phyloP scores from a whole-genome alignment of 768 basidiomycete species.

The Heimioporus sp. region DNA sequence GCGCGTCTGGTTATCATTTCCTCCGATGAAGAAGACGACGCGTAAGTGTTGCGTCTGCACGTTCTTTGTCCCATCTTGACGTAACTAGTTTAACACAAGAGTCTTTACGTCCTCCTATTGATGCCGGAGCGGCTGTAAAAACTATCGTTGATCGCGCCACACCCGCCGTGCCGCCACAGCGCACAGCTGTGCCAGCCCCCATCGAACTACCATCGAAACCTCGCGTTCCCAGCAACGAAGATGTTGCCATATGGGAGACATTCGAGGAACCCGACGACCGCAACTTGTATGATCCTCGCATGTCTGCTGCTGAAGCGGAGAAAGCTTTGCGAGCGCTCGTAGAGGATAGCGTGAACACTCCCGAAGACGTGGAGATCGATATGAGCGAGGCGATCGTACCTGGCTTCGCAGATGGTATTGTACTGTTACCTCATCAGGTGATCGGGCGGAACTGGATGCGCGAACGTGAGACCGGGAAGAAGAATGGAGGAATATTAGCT shows the following conservation, averaged over 20 bases:
- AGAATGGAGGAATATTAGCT: conserved; percentile 84
- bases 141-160: conserved; percentile 26
- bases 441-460: conserved; percentile 86
- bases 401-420: conserved; percentile 71
- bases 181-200: conserved; percentile 31
- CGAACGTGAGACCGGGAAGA: conserved; percentile 75
- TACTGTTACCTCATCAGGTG: conserved; percentile 84
- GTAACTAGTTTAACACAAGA: conserved; percentile 4
- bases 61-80: conserved; percentile 1
- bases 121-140: conserved; percentile 1
- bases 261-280: conserved; percentile 29
- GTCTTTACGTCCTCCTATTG: not conserved
- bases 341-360: conserved; percentile 55
- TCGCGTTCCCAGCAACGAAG: conserved; percentile 14
- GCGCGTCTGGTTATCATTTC: conserved; percentile 26
- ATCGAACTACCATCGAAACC: conserved; percentile 25
- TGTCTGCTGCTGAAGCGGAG: conserved; percentile 60
- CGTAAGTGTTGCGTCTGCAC: conserved; percentile 3
- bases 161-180: conserved; percentile 10
- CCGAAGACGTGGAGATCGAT: conserved; percentile 49
- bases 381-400: conserved; percentile 69
- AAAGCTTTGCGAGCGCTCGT: conserved; percentile 77
- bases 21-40: conserved; percentile 28
- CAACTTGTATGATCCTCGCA: conserved; percentile 29
- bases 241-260: conserved; percentile 26